Evolutionary conservation across 805 yeast genomes (phyloP), one percentile per base, ranked within the genome.

Genomic region (Yarrowia yakushimensis): DNA sequence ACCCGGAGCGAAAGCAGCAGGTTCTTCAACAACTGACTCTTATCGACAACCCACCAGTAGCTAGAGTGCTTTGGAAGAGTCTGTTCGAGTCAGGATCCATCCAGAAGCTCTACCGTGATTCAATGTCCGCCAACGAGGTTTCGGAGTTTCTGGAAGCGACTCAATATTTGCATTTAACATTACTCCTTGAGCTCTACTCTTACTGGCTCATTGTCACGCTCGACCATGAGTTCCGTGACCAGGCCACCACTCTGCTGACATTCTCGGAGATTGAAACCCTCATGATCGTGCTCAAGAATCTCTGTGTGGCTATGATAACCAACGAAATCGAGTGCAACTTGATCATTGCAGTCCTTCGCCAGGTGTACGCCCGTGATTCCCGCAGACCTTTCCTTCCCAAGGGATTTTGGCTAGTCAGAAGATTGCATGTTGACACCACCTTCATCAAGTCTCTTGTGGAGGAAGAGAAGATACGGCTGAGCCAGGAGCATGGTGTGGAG

Each of bases 181-280:
- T 75, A 45, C 69, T 85, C 0, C 77, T 86, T 63, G 90, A 87
- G 66, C 69, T 87, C 10, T 80, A 84, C 64, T 83, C 90, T 0
- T 86, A 85, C 67, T 82, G 88, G 82, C 72, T 88, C 42, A 79
- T 83, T 25, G 83, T 88, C 9, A 81, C 88, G 1, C 86, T 83
- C 66, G 96, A 88, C 69, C 73, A 76, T 11, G 92, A 85, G 66
- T 73, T 85, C 50, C 79, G 81, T 62, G 71, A 70, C 11, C 74
- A 72, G 7, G 79, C 78, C 20, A 76, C 69, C 4, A 70, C 74
- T 28, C 77, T 82, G 33, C 71, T 85, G 15, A 67, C 73, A 6
- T 66, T 69, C 59, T 76, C 68, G 2, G 78, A 79, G 45, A 79
- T 81, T 17, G 63, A 65, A 2, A 67, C 73, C 0, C 77, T 86